Percentiles rank a stretch among this genome's conserved stretches.
These are phyloP conservation scores for Coemansia sp. DNA, from an alignment of 192 early-diverging fungal genomes.

Conservation along the genomic window DNA sequence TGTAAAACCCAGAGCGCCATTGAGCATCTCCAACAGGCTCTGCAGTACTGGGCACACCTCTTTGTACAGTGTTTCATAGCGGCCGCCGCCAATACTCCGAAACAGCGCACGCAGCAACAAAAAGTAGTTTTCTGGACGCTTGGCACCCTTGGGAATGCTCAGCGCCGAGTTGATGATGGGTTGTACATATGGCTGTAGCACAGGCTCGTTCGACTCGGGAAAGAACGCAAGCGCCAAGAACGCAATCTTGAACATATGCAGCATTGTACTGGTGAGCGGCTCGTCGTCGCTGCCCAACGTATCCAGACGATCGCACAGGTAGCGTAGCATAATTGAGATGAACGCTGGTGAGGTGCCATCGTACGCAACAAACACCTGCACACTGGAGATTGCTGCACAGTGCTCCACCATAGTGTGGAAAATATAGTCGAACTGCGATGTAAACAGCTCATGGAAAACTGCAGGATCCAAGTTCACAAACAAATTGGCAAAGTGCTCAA, in stretches of 20 bases:
- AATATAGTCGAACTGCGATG: slow-evolving; percentile 80
- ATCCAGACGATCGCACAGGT: slow-evolving; percentile 47
- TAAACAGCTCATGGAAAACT: slow-evolving; percentile 94
- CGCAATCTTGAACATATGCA: slow-evolving; percentile 89
- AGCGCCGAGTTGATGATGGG: slow-evolving; percentile 88
- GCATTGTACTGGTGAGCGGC: slow-evolving; percentile 60
- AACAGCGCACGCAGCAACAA: slow-evolving; percentile 86
- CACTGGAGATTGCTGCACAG: slow-evolving; percentile 72
- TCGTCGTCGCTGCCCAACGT: slow-evolving; percentile 48
- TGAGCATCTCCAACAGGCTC: slow-evolving; percentile 88
- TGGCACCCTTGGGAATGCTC: slow-evolving; percentile 77
- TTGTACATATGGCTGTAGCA: slow-evolving; percentile 90
- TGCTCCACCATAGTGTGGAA: slow-evolving; percentile 83
- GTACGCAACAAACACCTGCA: slow-evolving; percentile 84
- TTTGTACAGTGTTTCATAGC: slow-evolving; percentile 93
- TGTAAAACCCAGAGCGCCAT: slow-evolving; percentile 70
- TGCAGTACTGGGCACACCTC: slow-evolving; percentile 93
- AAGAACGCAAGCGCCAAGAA: slow-evolving; percentile 92
- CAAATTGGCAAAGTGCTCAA: slow-evolving; percentile 85
- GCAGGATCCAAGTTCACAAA: slow-evolving; percentile 83
- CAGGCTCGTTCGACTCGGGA: slow-evolving; percentile 86
- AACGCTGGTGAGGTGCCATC: slow-evolving; percentile 60
- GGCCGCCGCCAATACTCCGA: slow-evolving; percentile 94
- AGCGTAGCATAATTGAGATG: slow-evolving; percentile 56
- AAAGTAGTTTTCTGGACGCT: slow-evolving; percentile 91